Conservation (phyloP, 805 yeast species). For the Lipomyces spencermartinsiae region DNA sequence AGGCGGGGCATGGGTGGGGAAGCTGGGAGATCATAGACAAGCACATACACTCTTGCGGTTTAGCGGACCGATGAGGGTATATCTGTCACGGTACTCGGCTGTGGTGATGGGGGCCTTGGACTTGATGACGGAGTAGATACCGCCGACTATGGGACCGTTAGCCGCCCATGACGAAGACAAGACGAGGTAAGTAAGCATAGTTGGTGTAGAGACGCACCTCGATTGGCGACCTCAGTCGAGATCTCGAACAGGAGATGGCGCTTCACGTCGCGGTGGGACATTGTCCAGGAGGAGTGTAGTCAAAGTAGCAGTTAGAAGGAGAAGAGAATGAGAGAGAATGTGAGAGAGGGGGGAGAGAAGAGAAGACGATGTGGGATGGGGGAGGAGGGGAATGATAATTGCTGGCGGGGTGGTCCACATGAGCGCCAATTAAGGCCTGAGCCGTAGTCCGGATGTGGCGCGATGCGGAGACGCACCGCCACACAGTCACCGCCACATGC, state of each 20-base stretch:
- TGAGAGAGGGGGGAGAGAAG: neutral
- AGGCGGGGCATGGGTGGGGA: neutral
- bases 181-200: neutral
- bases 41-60: constrained; percentile 55
- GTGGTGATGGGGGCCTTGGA: constrained; percentile 97
- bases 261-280: constrained; percentile 76
- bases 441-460: neutral
- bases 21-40: neutral
- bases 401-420: constrained; percentile 4
- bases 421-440: neutral
- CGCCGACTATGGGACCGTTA: constrained; percentile 68
- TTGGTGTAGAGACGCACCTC: constrained; percentile 28
- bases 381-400: neutral
- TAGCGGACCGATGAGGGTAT: constrained; percentile 85
- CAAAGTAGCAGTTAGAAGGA: neutral
- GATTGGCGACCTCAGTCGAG: constrained; percentile 96
- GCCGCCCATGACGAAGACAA: neutral
- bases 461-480: constrained; percentile 4
- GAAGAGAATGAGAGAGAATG: neutral
- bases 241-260: constrained; percentile 89
- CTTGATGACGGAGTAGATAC: constrained; percentile 94
- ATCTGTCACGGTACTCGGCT: constrained; percentile 87
- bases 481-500: neutral
- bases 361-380: constrained; percentile 1
- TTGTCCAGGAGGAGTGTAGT: constrained; percentile 7